Evolutionary conservation across 768 basidiomycete genomes (phyloP).

Genomic region (Suillus occidentalis): DNA sequence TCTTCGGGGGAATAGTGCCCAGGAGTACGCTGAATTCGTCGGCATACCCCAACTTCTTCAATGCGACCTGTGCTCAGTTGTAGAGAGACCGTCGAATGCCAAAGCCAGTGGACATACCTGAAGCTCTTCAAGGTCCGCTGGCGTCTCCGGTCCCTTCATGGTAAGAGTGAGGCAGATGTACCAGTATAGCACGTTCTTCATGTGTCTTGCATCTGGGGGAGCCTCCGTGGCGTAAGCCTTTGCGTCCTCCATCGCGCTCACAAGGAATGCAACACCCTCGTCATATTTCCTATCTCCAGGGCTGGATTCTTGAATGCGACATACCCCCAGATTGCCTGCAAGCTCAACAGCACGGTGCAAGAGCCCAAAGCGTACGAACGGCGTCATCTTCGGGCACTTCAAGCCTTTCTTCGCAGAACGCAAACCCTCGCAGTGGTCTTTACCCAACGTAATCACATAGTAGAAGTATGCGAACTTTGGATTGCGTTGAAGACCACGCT

Average conservation of each 20-base stretch:
- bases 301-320: conserved; percentile 45
- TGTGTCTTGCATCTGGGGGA: conserved; percentile 61
- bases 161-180: conserved; percentile 53
- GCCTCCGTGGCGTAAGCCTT: conserved; percentile 54
- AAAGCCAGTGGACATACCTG: conserved; percentile 35
- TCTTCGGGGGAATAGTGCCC: conserved; percentile 47
- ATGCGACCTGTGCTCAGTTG: conserved; percentile 31
- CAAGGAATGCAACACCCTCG: conserved; percentile 60
- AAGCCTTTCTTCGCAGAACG: conserved; percentile 66
- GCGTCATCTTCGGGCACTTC: conserved; percentile 52
- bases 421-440: conserved; percentile 50
- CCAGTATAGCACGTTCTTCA: conserved; percentile 62
- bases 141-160: conserved; percentile 50
- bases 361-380: conserved; percentile 56
- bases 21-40: conserved; percentile 53
- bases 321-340: conserved; percentile 56
- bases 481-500: conserved; percentile 49
- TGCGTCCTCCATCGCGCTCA: conserved; percentile 60
- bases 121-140: conserved; percentile 49
- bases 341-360: conserved; percentile 64
- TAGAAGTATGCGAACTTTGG: conserved; percentile 65
- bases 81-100: background rate
- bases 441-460: conserved; percentile 55
- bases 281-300: conserved; percentile 48
- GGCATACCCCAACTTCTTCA: conserved; percentile 46